Percentiles rank a stretch among this genome's conserved stretches.
These are phyloP conservation scores for Penicillium sp. DNA, from an alignment of 2,329 filamentous ascomycete genomes.

Conservation along the genomic window DNA sequence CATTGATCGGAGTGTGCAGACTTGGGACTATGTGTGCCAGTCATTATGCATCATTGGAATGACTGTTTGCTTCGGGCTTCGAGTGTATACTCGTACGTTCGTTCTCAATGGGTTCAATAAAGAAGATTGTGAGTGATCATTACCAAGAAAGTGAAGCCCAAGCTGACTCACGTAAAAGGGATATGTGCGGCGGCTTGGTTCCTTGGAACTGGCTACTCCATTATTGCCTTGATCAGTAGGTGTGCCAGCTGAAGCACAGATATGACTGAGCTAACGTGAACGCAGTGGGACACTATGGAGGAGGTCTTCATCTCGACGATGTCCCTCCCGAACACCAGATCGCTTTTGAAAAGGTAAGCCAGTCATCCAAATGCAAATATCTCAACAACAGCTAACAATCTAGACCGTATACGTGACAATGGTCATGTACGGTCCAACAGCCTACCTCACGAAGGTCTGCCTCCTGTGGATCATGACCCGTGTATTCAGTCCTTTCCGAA, in stretches of 20 bases:
- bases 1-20: constrained; percentile 23
- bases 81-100: constrained; percentile 24
- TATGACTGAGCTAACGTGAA: constrained; percentile 4
- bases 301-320: constrained; percentile 38
- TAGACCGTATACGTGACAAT: constrained; percentile 46
- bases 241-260: neutral
- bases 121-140: constrained; percentile 26
- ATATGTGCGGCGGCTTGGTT: constrained; percentile 21
- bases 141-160: too few species aligned
- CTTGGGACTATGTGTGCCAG: constrained; percentile 28
- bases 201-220: constrained; percentile 24
- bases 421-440: constrained; percentile 48
- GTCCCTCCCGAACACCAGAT: constrained; percentile 30
- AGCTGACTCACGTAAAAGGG: constrained; percentile 8
- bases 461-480: constrained; percentile 46
- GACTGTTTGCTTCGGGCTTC: constrained; percentile 25
- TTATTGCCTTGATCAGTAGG: constrained; percentile 26
- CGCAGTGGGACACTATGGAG: constrained; percentile 35
- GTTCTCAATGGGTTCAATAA: constrained; percentile 24
- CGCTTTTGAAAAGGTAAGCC: constrained; percentile 37
- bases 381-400: neutral
- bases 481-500: constrained; percentile 44
- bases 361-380: neutral
- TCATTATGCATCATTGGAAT: constrained; percentile 28
- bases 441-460: constrained; percentile 45